Base-by-base conservation (phyloP, 176 grass and related monocot species). In the Juncus effusus region DNA sequence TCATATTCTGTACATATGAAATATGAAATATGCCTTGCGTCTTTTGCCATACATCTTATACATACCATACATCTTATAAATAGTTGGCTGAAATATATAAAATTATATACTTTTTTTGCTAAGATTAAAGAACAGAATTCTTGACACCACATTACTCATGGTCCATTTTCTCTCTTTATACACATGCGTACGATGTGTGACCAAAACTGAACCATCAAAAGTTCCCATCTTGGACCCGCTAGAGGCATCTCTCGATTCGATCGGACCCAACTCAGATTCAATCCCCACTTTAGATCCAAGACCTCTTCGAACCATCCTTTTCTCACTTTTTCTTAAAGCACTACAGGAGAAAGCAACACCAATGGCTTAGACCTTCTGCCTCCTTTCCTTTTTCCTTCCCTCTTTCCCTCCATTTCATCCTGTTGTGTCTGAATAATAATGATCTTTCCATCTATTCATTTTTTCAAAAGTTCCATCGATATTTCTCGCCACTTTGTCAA, bases 251-350 rank as follows among this genome's bases (percentile, higher is more conserved):
- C 52, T 56, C 41, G 69, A 72, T 72, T 58, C 12, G 16, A 41
- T 39, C 39, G 58, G 9, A 16, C 54, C 11, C 39, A 53, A 14
- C 16, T 49, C 40, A 72, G 40, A 69, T 15, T 38, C 47, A 12
- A 35, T 7, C 45, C 51, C 16, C 4, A 54, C 65, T 58, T 59
- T 59, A 16, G 53, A 59, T 71, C 52, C 67, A 0, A 56, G 44
- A 58, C 61, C 61, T 76, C 73, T 65, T 50, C 60, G 6, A 62
- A 65, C 73, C 73, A 64, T 57, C 73, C 42, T 56, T 76, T 64
- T 41, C 45, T 28, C 19, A 28, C 40, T 60, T 65, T 57, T 76
- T 50, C 40, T 49, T 13, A 40, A 44, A 65, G 40, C 61, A 63
- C 50, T 65, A 16, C 59, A 56, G 16, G 3, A 36, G 61, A 65